Percentiles rank a stretch among this genome's conserved stretches.
phyloP scores from a whole-genome alignment of 805 yeast genomes.

The Candida cerambycidarum region DNA sequence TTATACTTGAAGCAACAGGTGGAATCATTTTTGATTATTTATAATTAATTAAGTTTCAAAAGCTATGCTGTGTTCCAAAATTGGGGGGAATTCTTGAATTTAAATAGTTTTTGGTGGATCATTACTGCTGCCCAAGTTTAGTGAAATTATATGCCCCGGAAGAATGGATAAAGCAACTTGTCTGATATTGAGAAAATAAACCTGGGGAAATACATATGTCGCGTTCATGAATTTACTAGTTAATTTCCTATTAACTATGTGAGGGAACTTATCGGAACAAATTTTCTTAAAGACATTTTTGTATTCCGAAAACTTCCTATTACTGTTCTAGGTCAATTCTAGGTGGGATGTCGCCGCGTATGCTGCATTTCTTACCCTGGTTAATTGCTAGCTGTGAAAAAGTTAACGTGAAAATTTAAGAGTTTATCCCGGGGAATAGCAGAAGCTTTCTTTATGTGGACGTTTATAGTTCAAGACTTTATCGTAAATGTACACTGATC shows the following conservation, averaged over 20 bases:
- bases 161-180: conserved; percentile 12
- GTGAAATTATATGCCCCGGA: conserved; percentile 12
- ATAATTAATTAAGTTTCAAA: neutral
- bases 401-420: neutral
- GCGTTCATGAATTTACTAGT: neutral
- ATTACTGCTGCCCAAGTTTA: neutral
- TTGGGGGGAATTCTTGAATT: conserved; percentile 7
- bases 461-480: too few species aligned
- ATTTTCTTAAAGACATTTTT: neutral
- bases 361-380: neutral
- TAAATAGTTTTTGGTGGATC: conserved; percentile 13
- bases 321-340: conserved; percentile 2
- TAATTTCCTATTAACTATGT: neutral
- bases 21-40: conserved; percentile 33
- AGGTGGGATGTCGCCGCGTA: neutral
- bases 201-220: conserved; percentile 7
- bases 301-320: neutral
- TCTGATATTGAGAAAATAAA: neutral
- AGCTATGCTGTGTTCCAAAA: neutral
- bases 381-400: neutral
- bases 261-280: conserved; percentile 1
- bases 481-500: too few species aligned
- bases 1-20: conserved; percentile 45
- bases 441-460: too few species aligned
- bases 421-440: neutral